Percentiles rank a stretch among this genome's conserved stretches.
phyloP scores from a whole-genome alignment of 164 flowering plant genomes.

The Dillenia turbinata region DNA sequence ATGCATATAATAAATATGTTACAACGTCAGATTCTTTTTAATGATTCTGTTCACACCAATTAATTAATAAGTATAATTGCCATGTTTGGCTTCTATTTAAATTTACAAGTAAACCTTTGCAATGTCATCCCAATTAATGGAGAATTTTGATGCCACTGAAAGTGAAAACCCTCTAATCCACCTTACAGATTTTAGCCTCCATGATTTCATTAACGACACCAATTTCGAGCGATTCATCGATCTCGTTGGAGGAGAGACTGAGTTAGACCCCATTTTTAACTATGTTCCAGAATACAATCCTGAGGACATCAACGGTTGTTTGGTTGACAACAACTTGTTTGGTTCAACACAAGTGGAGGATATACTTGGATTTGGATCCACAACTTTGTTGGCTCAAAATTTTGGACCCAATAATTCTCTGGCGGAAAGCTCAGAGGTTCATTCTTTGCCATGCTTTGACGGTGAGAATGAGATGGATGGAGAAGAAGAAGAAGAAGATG shows the following conservation, averaged over 20 bases:
- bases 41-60: conserved; percentile 10
- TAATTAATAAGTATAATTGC: not conserved
- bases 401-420: conserved; percentile 12
- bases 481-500: conserved; percentile 13
- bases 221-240: conserved; percentile 42
- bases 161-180: not conserved
- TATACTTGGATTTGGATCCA: conserved; percentile 13
- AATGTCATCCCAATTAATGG: not conserved
- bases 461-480: conserved; percentile 12
- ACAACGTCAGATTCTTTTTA: not conserved
- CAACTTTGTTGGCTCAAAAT: not conserved
- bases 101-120: not conserved
- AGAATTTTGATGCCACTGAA: not conserved
- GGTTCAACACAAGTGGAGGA: conserved; percentile 9
- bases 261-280: conserved; percentile 1
- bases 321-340: conserved; percentile 16
- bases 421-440: not conserved
- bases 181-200: conserved; percentile 1
- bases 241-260: conserved; percentile 37
- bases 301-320: conserved; percentile 17
- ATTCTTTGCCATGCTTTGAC: conserved; percentile 10
- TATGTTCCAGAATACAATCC: conserved; percentile 10
- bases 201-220: conserved; percentile 29
- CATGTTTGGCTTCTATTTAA: not conserved
- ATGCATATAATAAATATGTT: too few relatives aligned